phyloP scores from a whole-genome alignment of 2,329 filamentous ascomycete genomes.

The Sclerotinia trifoliorum region DNA sequence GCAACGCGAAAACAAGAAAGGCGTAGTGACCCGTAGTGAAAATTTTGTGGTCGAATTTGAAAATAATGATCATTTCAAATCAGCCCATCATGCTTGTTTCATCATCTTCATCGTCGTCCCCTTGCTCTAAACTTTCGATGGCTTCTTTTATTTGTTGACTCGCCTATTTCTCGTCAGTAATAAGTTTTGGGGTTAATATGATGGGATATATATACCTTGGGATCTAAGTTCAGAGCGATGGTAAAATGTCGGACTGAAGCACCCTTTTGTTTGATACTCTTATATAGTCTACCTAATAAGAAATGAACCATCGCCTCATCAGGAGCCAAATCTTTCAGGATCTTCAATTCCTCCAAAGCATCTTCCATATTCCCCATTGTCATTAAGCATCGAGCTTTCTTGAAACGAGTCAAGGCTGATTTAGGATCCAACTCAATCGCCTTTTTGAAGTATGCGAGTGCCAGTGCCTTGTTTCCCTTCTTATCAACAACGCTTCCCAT shows the following conservation, averaged over 20 bases:
- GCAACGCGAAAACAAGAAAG: conserved; percentile 1
- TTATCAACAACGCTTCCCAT: conserved; percentile 89
- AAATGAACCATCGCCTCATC: conserved; percentile 97
- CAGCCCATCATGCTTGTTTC: conserved; percentile 52
- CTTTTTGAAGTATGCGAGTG: conserved; percentile 79
- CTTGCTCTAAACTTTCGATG: conserved; percentile 78
- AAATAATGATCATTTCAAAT: background rate
- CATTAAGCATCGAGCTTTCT: conserved; percentile 85
- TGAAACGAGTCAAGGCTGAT: conserved; percentile 83
- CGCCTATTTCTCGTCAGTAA: conserved; percentile 55
- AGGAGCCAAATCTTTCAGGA: conserved; percentile 87
- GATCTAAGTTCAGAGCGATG: conserved; percentile 90
- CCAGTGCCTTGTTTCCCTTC: conserved; percentile 77
- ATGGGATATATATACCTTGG: conserved; percentile 66
- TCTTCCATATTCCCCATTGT: conserved; percentile 67
- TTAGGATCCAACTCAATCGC: conserved; percentile 80
- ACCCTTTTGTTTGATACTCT: conserved; percentile 67
- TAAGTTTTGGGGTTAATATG: conserved; percentile 9
- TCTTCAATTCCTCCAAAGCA: conserved; percentile 77
- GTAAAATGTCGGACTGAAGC: conserved; percentile 92
- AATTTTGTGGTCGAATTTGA: background rate
- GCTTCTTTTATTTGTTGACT: conserved; percentile 94
- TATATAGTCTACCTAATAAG: conserved; percentile 81
- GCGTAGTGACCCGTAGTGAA: background rate
- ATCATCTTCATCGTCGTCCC: conserved; percentile 46